Base-by-base conservation (phyloP, 179 eudicot species). In the Beta lomatogona region DNA sequence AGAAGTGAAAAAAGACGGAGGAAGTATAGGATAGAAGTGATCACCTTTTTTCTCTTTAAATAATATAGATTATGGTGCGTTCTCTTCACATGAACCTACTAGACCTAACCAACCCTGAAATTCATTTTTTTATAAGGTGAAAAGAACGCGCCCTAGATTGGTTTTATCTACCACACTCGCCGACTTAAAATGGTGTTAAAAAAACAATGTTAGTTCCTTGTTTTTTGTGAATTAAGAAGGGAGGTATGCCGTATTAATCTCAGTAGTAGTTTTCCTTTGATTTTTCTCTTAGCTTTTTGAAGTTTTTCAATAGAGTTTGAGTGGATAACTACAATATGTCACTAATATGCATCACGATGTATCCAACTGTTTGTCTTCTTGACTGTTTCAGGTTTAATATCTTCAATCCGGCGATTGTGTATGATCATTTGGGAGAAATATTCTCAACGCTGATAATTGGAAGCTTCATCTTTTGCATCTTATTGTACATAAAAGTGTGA, bases 341-440 rank as follows among this genome's bases (percentile, higher is more conserved):
- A 41, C 58, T 50, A 52, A 76, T 55, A 58, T 73, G 75, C 28
- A 67, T 55, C 41, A 15, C 72, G 22, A 21, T 57, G 45, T 68
- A 50, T 65, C 77, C 76, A 41, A 59, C 59, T 50, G 65, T 25
- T 66, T 71, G 44, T 71, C 71, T 44, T 76, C 58, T 72, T 82
- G 59, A 61, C 76, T 55, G 61, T 77, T 81, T 84, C 90, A 92
- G 94, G 94, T 91, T 92, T 84, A 92, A 90, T 71, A 88, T 96
- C 80, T 92, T 96, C 87, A 92, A 91, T 83, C 99, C 99, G 22
- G 77, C 94, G 25, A 75, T 90, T 61, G 98, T 96, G 66, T 96
- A 96, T 89, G 98, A 96, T 77, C 99, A 91, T 85, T 78, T 96
- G 90, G 99, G 99, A 80, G 98, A 96, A 86, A 94, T 94, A 79